Percentiles rank a stretch among this genome's conserved stretches.
These are phyloP conservation scores for Crataegus laevigata DNA, from an alignment of 306 rosid genomes.

Conservation along the genomic window DNA sequence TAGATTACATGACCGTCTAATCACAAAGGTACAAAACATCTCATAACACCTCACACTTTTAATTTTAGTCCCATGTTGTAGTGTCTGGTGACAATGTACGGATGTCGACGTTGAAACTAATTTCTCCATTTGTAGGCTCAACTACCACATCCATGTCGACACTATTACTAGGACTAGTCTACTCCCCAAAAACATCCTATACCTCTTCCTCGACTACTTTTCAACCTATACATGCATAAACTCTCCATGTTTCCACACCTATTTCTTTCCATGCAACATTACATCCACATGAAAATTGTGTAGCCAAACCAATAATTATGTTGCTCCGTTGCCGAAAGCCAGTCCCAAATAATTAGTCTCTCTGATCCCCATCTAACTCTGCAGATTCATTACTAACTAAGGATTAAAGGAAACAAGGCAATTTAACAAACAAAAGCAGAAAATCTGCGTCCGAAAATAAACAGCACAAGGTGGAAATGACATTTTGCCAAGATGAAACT, in stretches of 20 bases:
- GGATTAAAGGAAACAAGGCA: too few relatives aligned
- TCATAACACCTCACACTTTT: too few relatives aligned
- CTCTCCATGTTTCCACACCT: neutral
- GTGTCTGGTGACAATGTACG: too few relatives aligned
- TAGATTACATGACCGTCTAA: too few relatives aligned
- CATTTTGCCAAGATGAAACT: neutral
- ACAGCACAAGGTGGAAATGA: neutral
- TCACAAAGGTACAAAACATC: too few relatives aligned
- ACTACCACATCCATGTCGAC: too few relatives aligned
- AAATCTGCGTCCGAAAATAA: neutral
- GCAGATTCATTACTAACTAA: neutral
- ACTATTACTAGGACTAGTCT: too few relatives aligned
- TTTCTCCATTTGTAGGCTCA: too few relatives aligned
- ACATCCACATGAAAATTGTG: neutral
- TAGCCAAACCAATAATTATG: neutral
- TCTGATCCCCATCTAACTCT: conserved; percentile 5
- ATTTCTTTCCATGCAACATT: neutral
- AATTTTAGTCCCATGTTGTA: accelerated
- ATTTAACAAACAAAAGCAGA: neutral
- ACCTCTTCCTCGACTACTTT: neutral
- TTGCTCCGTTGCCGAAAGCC: neutral
- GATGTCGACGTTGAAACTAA: too few relatives aligned
- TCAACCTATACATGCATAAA: neutral
- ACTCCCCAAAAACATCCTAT: too few relatives aligned
- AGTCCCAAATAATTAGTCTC: conserved; percentile 1